Conservation (phyloP, 306 rosid species). For the Dalbergia cochinchinensis region DNA sequence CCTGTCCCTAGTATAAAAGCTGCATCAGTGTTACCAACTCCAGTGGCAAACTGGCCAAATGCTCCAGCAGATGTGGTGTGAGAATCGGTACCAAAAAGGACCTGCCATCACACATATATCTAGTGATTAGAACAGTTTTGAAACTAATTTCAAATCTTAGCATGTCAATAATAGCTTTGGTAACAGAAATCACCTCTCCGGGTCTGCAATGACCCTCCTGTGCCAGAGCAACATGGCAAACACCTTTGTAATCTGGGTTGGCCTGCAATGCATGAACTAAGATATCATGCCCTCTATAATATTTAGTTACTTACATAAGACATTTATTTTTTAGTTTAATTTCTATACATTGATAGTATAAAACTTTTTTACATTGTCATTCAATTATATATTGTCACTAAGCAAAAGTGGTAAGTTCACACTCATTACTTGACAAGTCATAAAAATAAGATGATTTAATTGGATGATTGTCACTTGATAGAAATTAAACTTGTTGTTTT, state of each 20-base stretch:
- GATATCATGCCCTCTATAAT: background rate
- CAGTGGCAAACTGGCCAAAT: conserved; percentile 90
- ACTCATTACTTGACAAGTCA: no score
- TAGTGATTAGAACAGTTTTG: conserved; percentile 33
- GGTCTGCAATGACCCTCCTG: conserved; percentile 97
- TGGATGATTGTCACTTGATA: no score
- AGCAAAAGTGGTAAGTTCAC: no score
- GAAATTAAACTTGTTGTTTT: background rate
- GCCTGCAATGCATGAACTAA: conserved; percentile 58
- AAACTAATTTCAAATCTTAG: conserved; percentile 17
- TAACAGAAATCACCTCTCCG: conserved; percentile 71
- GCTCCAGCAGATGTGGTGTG: conserved; percentile 94
- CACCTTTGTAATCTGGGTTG: conserved; percentile 90
- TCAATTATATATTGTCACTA: no score
- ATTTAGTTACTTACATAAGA: no score
- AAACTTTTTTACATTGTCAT: no score
- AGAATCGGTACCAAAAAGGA: conserved; percentile 89
- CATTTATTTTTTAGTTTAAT: no score
- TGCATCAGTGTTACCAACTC: conserved; percentile 89
- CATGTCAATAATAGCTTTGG: conserved; percentile 2
- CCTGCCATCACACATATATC: conserved; percentile 54
- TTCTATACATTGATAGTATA: no score
- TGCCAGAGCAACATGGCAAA: conserved; percentile 87
- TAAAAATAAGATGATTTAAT: no score
- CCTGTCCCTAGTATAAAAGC: conserved; percentile 86